Percentiles rank a stretch among this genome's conserved stretches.
Conservation (phyloP, 495 filamentous ascomycete genomes). For the Talaromyces thailandensis region DNA sequence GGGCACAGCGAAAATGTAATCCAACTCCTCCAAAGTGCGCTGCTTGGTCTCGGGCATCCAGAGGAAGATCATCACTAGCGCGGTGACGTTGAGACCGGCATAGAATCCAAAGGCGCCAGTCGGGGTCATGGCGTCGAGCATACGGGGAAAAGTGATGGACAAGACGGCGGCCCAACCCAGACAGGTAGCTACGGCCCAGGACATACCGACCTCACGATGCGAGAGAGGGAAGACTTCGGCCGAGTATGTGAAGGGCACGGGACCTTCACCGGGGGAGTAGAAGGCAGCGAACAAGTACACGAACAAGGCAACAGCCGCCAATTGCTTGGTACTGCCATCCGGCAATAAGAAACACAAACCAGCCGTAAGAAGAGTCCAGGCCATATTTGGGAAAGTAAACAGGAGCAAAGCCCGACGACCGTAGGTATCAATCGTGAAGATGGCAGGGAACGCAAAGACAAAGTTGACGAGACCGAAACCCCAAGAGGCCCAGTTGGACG, state of each 20-base stretch:
- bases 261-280: slow-evolving; percentile 63
- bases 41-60: slow-evolving; percentile 76
- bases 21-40: slow-evolving; percentile 71
- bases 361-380: slow-evolving; percentile 36
- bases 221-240: slow-evolving; percentile 76
- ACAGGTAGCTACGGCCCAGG: slow-evolving; percentile 63
- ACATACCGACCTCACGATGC: slow-evolving; percentile 67
- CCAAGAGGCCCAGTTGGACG: slow-evolving; percentile 44
- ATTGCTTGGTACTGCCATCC: slow-evolving; percentile 25
- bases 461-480: slow-evolving; percentile 52
- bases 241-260: slow-evolving; percentile 65
- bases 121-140: slow-evolving; percentile 48
- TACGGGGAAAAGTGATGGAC: slow-evolving; percentile 60
- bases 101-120: slow-evolving; percentile 46
- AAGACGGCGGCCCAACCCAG: slow-evolving; percentile 68
- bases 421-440: slow-evolving; percentile 41
- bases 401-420: slow-evolving; percentile 41
- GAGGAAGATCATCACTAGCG: slow-evolving; percentile 62
- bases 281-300: slow-evolving; percentile 59
- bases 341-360: slow-evolving; percentile 38
- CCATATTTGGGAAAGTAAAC: slow-evolving; percentile 45
- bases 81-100: slow-evolving; percentile 59
- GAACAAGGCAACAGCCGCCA: slow-evolving; percentile 52
- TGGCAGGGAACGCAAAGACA: slow-evolving; percentile 45
- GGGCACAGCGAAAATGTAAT: slow-evolving; percentile 74